Conservation (phyloP, 2,329 filamentous ascomycete species). For the Atkinsonella texensis region DNA sequence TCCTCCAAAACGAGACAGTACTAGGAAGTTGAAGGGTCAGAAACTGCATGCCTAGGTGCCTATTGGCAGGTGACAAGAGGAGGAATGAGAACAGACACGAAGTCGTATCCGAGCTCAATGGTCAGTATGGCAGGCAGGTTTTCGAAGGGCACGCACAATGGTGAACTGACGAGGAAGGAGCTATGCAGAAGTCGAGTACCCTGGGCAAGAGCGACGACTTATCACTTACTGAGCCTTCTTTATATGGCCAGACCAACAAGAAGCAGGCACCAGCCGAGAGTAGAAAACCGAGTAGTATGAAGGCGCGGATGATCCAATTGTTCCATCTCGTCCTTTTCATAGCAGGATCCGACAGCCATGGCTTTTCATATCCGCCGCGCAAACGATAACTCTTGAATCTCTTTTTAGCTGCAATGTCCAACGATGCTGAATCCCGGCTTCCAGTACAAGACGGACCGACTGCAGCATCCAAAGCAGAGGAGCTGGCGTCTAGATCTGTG, state of each 20-base stretch:
- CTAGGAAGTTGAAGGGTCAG: conserved; percentile 12
- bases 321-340: conserved; percentile 23
- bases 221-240: conserved; percentile 11
- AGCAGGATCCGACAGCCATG: conserved; percentile 23
- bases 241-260: conserved; percentile 16
- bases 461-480: background rate
- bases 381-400: conserved; percentile 24
- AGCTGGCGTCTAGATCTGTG: background rate
- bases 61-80: background rate
- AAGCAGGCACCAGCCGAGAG: conserved; percentile 22
- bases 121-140: no score
- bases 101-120: no score
- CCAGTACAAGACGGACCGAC: background rate
- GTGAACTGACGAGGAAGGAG: background rate
- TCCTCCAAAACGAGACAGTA: conserved; percentile 41
- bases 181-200: background rate
- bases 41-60: background rate
- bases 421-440: background rate
- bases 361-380: conserved; percentile 23
- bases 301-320: conserved; percentile 21
- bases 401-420: conserved; percentile 6
- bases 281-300: conserved; percentile 21
- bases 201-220: background rate
- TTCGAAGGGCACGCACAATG: no score
- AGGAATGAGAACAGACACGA: background rate